Base-by-base conservation (phyloP, 805 yeast species). In the Wickerhamiella brachini region DNA sequence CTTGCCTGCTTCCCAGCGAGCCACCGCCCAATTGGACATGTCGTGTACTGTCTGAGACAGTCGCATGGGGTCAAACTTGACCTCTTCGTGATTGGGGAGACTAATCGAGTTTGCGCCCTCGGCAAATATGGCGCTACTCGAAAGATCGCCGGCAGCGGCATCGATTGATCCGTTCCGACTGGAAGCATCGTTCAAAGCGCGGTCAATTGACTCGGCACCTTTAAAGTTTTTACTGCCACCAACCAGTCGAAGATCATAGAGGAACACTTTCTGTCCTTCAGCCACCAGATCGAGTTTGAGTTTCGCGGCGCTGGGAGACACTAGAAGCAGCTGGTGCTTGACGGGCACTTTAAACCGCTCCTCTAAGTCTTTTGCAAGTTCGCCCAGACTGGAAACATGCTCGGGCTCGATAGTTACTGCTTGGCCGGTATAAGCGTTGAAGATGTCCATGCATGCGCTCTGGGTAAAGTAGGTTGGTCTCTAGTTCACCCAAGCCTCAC, bases 341-440 rank as follows among this genome's bases (percentile, higher is more conserved):
- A 49, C 45, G n/a, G 55, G 56, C 9, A 65, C 56, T 5, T 47
- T 48, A 23, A 50, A 52, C 5, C 42, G 26, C 17, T 26, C 37
- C n/a, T 44, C 49, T 13, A 65, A 50, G 54, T 53, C 53, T 6
- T 37, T 22, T n/a, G 49, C 50, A 26, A 63, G 50, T 37, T 54
- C 59, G 21, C 55, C 64, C 20, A 63, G 47, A 24, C 57, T 53
- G 18, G 54, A 34, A 23, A 60, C 52, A 22, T 48, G 49, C 21
- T 56, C 60, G 2, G 62, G 60, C 31, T 55, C 55, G 12, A 58
- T 51, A 13, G 44, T 49, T 20, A 48, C 18, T 15, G 45, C 50
- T 23, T 48, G 47, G 46, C 68, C 68, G 9, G 58, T 55, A 48
- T 53, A 56, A 46, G 63, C 59, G 46, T 64, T 60, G 55, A 47